Percentiles rank a stretch among this genome's conserved stretches.
phyloP scores from a whole-genome alignment of 345 rosid species.

The Populus nigra region DNA sequence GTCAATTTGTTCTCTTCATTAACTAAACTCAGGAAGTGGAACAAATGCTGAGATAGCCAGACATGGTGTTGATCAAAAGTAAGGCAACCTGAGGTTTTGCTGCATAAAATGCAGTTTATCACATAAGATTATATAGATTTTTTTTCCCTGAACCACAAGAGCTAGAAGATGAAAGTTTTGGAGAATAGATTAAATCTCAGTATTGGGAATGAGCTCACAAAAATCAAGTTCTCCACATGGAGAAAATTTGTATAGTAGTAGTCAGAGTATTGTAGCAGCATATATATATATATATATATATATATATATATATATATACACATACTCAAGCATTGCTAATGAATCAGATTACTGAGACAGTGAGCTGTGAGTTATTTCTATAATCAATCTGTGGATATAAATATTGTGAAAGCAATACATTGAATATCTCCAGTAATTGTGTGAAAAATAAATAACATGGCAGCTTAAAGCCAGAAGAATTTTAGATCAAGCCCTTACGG shows the following conservation, averaged over 20 bases:
- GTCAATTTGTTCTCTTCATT: neutral
- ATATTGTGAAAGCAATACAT: constrained; percentile 14
- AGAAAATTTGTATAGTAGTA: neutral
- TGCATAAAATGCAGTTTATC: neutral
- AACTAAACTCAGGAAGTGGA: neutral
- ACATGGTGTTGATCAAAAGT: neutral
- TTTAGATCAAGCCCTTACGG: constrained; percentile 27
- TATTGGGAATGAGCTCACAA: neutral
- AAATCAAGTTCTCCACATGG: neutral
- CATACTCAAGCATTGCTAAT: neutral
- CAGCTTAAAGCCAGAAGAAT: constrained; percentile 26
- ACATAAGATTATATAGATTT: neutral
- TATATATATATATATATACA: neutral
- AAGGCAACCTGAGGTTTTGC: neutral
- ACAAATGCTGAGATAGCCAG: neutral
- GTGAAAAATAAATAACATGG: constrained; percentile 12
- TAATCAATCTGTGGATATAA: neutral
- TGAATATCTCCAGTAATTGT: constrained; percentile 20
- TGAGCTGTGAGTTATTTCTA: neutral
- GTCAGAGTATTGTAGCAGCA: neutral
- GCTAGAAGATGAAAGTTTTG: neutral
- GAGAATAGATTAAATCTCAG: neutral
- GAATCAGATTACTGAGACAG: neutral
- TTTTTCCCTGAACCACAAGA: neutral
- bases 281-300: neutral